A percentile compares a stretch with the other conserved stretches of the same genome.
These are phyloP conservation scores for Eucalyptus fibrosa DNA, from an alignment of 345 rosid species.

Conservation along the genomic window DNA sequence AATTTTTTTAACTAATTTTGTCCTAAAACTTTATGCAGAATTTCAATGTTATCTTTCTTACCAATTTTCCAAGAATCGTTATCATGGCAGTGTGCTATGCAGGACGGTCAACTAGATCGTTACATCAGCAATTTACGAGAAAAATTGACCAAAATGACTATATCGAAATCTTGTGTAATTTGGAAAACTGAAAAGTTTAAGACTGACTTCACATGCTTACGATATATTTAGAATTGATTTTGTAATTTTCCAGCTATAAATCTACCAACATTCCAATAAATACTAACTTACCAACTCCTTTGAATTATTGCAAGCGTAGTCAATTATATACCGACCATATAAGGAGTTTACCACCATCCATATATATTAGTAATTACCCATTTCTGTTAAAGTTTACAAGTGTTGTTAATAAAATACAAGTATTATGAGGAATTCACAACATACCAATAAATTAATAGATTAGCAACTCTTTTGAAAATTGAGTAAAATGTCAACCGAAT, in stretches of 20 bases:
- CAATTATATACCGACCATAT: accelerated
- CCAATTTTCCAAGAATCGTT: accelerated
- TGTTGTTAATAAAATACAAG: neutral
- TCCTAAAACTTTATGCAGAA: neutral
- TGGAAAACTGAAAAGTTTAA: accelerated
- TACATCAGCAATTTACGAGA: accelerated
- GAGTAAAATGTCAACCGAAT: neutral
- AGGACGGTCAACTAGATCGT: accelerated
- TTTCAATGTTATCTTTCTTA: neutral
- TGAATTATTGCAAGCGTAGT: neutral
- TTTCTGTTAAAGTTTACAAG: neutral
- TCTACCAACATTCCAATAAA: neutral
- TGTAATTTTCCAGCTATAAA: neutral
- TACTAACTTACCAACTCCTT: neutral
- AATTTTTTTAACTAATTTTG: no score
- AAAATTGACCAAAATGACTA: neutral
- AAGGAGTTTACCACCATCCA: neutral
- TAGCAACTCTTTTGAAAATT: neutral
- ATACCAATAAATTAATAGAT: neutral
- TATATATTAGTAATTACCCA: neutral
- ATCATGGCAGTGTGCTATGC: neutral
- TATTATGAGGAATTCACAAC: neutral
- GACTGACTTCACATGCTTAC: accelerated
- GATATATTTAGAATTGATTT: neutral
- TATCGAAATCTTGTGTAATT: accelerated